Evolutionary conservation across 139 green algal genomes (phyloP).

Genomic region (Zygnema circumcarinatum): DNA sequence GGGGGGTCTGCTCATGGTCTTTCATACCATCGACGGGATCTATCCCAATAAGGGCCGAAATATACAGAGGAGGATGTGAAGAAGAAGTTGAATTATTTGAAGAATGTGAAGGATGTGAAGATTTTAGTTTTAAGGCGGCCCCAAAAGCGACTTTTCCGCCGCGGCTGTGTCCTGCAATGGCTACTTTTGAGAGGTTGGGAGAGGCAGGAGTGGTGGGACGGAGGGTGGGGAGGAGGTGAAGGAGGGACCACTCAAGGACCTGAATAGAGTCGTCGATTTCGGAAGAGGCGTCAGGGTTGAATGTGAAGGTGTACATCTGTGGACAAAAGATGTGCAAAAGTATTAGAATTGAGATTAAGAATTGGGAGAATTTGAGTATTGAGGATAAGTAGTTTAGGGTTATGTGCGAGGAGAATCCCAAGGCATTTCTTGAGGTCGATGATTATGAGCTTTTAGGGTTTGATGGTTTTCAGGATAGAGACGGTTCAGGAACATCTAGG

Average conservation of each 20-base stretch:
- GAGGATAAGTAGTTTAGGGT: too few species aligned
- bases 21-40: neutral
- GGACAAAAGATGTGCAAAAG: too few species aligned
- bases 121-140: neutral
- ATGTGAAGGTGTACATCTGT: conserved; percentile 29
- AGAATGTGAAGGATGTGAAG: neutral
- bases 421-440: too few species aligned
- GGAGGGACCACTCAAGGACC: neutral
- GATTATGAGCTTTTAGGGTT: too few species aligned
- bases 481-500: too few species aligned
- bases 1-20: neutral
- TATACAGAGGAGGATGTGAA: too few species aligned
- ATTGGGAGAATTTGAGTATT: too few species aligned
- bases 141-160: conserved; percentile 33
- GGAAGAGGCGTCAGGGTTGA: neutral
- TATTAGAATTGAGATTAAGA: too few species aligned
- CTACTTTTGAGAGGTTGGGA: conserved; percentile 26
- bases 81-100: too few species aligned
- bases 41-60: neutral
- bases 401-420: too few species aligned
- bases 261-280: neutral
- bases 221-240: neutral
- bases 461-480: too few species aligned
- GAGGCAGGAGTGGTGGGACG: neutral
- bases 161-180: conserved; percentile 7